Evolutionary conservation across 2,329 filamentous ascomycete genomes (phyloP), one percentile per base, ranked within the genome.

Genomic region (Penicillium sp.): DNA sequence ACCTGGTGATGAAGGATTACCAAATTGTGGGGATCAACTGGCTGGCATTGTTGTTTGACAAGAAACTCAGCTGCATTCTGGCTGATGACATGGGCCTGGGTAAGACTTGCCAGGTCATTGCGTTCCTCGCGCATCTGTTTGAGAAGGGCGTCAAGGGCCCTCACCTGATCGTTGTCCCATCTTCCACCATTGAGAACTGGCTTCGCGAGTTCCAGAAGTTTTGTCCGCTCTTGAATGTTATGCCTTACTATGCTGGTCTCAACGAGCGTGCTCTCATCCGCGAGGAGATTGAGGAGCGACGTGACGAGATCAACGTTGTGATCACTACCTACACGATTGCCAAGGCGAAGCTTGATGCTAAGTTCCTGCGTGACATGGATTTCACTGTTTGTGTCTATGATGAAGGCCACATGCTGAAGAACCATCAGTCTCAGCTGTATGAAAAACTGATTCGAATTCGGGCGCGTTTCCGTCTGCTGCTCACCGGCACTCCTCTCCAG

Each of bases 21-120:
- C 94, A 99, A 71, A 78, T 97, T 20, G 91, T 96, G 31, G 94
- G 94, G 4, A 82, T 99, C 50, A 97, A 97, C 70, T 99, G 94
- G 94, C 83, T 99, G 68, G 86, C 87, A 53, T 76, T 97, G 44
- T 81, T 99, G 14, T 96, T 91, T 76, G 82, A 87, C 50, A 86
- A 89, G 56, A 82, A 86, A 29, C 83, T 95, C 50, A 93, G 90
- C 44, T 93, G 92, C 60, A 97, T 99, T 55, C 80, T 99, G 18
- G 94, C 94, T 2, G 94, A 99, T 70, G 94, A 99, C 70, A 99
- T 99, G 94, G 94, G 80, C 44, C 79, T 93, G 39, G 94, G 94
- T 44, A 99, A 99, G 79, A 99, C 94, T 0, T 97, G 92, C 66
- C 93, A 99, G 69, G 91, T 97, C 59, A 96, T 99, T 64, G 87